These are phyloP conservation scores for Anthoceros angustus DNA, from an alignment of 225 moss, liverwort and hornwort species.

Conservation along the genomic window DNA sequence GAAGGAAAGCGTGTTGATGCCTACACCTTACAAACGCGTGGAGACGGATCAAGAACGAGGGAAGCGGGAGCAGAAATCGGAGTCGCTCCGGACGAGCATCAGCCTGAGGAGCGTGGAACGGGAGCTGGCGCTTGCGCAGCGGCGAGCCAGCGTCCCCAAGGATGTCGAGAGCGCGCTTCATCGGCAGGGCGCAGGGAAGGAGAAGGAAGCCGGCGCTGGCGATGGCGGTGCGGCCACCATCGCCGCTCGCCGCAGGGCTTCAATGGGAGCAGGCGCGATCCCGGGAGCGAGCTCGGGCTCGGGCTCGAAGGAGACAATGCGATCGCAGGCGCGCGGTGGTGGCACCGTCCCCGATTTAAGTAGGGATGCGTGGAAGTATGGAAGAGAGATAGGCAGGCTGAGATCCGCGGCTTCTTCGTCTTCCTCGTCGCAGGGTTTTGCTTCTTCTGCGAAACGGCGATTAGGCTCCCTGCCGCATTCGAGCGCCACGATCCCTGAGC, in stretches of 20 bases:
- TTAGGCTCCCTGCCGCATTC: no score
- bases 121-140: constrained; percentile 13
- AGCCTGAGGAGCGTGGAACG: constrained; percentile 11
- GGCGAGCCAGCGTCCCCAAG: not conserved
- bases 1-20: constrained; percentile 32
- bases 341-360: no score
- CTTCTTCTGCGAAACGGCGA: no score
- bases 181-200: not conserved
- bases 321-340: no score
- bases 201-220: not conserved
- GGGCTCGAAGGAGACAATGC: no score
- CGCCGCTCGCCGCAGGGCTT: not conserved
- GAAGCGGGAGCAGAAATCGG: constrained; percentile 14
- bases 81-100: constrained; percentile 20
- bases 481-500: no score
- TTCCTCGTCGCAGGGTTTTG: no score
- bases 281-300: no score
- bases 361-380: no score
- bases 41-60: constrained; percentile 13
- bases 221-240: not conserved
- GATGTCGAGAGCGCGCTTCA: not conserved
- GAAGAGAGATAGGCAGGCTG: no score
- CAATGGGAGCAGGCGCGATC: not conserved
- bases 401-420: no score
- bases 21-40: constrained; percentile 19